Evolutionary conservation across 2,329 filamentous ascomycete genomes (phyloP).

Genomic region (Epichloe uncinata): DNA sequence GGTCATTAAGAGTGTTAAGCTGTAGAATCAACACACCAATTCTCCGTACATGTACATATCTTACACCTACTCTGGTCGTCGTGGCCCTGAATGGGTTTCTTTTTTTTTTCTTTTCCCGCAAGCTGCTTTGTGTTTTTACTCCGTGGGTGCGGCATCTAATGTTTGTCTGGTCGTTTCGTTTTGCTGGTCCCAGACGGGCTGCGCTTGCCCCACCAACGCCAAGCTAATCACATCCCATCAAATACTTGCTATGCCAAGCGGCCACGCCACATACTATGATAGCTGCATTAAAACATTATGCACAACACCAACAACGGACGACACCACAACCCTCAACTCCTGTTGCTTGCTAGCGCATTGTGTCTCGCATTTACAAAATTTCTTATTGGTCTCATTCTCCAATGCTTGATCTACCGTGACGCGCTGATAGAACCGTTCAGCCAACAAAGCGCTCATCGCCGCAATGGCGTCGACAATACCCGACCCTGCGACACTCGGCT

Average conservation of each 20-base stretch:
- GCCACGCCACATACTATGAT: too few species aligned
- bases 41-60: background rate
- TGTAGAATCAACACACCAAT: conserved; percentile 35
- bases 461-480: conserved; percentile 24
- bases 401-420: background rate
- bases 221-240: background rate
- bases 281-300: background rate
- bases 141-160: background rate
- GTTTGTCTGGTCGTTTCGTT: background rate
- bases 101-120: too few species aligned
- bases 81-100: too few species aligned
- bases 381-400: background rate
- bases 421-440: conserved; percentile 3
- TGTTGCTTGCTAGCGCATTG: background rate
- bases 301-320: background rate
- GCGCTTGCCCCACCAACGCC: background rate
- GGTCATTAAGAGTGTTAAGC: conserved; percentile 83
- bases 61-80: too few species aligned
- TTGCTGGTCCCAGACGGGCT: background rate
- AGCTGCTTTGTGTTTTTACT: background rate
- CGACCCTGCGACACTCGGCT: conserved; percentile 34
- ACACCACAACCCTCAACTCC: background rate
- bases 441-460: conserved; percentile 4
- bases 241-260: background rate
- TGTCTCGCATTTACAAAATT: too few species aligned